Percentiles rank a stretch among this genome's conserved stretches.
phyloP scores from a whole-genome alignment of 352 stramenopile genomes.

The Thalassiosira gravida region DNA sequence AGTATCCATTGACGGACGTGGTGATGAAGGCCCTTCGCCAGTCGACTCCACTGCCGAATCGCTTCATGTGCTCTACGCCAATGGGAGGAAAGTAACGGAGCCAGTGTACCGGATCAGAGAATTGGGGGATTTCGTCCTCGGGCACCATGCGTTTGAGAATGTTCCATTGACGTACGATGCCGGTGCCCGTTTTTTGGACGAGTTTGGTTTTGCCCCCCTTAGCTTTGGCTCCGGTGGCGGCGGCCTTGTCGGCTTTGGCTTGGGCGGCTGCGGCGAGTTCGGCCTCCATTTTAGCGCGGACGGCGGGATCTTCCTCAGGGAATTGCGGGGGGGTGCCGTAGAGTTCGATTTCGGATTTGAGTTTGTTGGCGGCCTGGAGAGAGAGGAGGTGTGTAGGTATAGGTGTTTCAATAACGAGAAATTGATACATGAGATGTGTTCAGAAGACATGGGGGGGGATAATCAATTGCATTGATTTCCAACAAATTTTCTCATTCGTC shows the following conservation, averaged over 20 bases:
- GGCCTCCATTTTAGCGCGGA: constrained; percentile 85
- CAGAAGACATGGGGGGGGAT: too few relatives aligned
- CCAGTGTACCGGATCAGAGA: constrained; percentile 97
- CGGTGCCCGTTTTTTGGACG: constrained; percentile 94
- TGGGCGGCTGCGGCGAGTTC: constrained; percentile 80
- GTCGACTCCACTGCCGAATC: constrained; percentile 95
- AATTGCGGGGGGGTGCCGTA: constrained; percentile 95
- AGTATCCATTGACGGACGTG: constrained; percentile 98
- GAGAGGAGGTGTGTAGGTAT: too few relatives aligned
- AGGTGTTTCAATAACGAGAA: too few relatives aligned
- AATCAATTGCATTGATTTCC: constrained; percentile 20
- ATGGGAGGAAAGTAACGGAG: constrained; percentile 98
- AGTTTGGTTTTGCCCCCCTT: constrained; percentile 98
- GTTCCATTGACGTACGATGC: constrained; percentile 96
- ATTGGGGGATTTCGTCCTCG: constrained; percentile 95
- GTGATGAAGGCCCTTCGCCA: constrained; percentile 99
- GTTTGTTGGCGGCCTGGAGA: constrained; percentile 96
- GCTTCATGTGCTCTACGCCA: constrained; percentile 94
- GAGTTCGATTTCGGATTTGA: constrained; percentile 95
- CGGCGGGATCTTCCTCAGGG: constrained; percentile 83
- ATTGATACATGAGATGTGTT: too few relatives aligned
- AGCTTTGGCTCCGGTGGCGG: constrained; percentile 72
- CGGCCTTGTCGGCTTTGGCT: constrained; percentile 77
- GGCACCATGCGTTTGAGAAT: constrained; percentile 93
- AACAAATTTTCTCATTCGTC: too few relatives aligned